Conservation (phyloP, 768 basidiomycete genomes). For the Termitomyces titanicus region DNA sequence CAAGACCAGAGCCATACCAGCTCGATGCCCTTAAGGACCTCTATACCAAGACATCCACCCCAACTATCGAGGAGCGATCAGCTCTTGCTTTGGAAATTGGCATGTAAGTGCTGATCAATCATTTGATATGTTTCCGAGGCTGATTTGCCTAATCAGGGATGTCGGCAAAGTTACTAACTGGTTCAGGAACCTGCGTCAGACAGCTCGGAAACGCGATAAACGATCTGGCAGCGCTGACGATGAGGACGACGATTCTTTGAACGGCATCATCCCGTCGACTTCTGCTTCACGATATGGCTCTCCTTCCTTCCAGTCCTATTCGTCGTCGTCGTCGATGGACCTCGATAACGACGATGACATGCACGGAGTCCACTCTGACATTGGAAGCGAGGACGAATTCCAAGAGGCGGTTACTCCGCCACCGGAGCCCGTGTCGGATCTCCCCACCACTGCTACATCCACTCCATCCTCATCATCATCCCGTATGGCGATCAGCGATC, state of each 20-base stretch:
- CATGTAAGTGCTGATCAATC: constrained; percentile 46
- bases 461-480: constrained; percentile 24
- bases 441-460: constrained; percentile 26
- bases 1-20: constrained; percentile 77
- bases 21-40: constrained; percentile 71
- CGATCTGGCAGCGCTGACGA: constrained; percentile 42
- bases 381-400: constrained; percentile 67
- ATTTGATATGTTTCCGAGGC: constrained; percentile 13
- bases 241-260: constrained; percentile 44
- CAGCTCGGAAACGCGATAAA: constrained; percentile 68
- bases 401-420: constrained; percentile 75
- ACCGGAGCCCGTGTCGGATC: constrained; percentile 43
- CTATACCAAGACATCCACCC: constrained; percentile 63
- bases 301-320: constrained; percentile 48
- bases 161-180: constrained; percentile 84
- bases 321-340: constrained; percentile 51
- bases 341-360: constrained; percentile 44
- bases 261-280: constrained; percentile 33
- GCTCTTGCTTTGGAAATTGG: constrained; percentile 73
- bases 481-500: constrained; percentile 24
- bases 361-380: constrained; percentile 43
- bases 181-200: constrained; percentile 84
- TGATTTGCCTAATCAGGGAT: constrained; percentile 46
- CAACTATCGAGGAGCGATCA: constrained; percentile 76
- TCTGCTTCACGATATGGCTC: constrained; percentile 51